These are phyloP conservation scores for Xylariales sp. DNA, from an alignment of 2,329 filamentous ascomycete genomes.

Conservation along the genomic window DNA sequence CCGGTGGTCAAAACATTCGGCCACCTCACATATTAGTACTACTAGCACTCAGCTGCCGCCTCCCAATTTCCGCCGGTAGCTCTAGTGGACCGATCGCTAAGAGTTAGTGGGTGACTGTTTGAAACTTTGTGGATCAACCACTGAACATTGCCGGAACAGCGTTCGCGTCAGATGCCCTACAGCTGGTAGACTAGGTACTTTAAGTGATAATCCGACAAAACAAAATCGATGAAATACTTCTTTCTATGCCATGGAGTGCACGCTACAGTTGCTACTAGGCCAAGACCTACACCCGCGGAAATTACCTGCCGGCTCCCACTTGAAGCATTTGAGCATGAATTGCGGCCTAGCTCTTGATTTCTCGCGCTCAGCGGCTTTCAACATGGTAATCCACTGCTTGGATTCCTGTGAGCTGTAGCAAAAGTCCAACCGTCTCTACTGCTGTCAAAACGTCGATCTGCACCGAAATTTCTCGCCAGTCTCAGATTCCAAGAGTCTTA, in stretches of 20 bases:
- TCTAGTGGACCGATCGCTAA: conserved; percentile 1
- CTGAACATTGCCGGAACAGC: neutral
- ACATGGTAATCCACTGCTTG: neutral
- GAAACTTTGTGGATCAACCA: neutral
- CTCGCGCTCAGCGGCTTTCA: neutral
- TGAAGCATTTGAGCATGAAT: neutral
- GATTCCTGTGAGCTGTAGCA: neutral
- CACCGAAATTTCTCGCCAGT: neutral
- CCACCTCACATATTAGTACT: neutral
- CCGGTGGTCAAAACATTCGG: neutral
- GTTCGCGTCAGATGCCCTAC: neutral
- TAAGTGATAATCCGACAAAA: no score
- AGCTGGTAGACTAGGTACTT: neutral
- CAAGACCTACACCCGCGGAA: no score
- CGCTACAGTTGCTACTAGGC: neutral
- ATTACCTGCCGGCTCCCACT: neutral
- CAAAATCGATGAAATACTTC: no score
- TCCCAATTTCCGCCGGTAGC: neutral
- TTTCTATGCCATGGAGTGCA: neutral
- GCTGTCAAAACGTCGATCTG: neutral
- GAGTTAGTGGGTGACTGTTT: neutral
- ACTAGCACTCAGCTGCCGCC: neutral
- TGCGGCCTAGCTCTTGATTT: neutral
- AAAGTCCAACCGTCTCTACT: no score
- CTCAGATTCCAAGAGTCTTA: neutral